phyloP scores from a whole-genome alignment of 768 basidiomycete genomes.

The Leccinum broughii region DNA sequence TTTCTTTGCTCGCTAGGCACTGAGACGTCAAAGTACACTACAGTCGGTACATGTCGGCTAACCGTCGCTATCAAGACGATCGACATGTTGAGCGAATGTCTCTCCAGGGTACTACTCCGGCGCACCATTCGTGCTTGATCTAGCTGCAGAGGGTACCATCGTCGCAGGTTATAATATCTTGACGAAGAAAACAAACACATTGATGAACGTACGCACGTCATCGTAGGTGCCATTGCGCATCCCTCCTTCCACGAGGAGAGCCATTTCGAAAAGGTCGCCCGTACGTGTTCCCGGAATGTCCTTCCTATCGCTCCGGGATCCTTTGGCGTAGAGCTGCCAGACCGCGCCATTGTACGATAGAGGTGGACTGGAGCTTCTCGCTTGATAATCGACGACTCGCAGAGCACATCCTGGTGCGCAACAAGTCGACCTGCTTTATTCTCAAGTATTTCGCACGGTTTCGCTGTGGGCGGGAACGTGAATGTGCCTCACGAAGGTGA shows the following conservation, averaged over 20 bases:
- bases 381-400: too few relatives aligned
- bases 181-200: neutral
- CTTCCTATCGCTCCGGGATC: neutral
- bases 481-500: slow-evolving; percentile 21
- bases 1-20: slow-evolving; percentile 17
- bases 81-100: neutral
- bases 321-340: neutral
- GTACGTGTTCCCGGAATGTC: slow-evolving; percentile 32
- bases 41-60: slow-evolving; percentile 39
- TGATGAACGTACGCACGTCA: neutral
- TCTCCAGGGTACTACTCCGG: slow-evolving; percentile 58
- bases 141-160: slow-evolving; percentile 43
- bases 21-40: slow-evolving; percentile 39
- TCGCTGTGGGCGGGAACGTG: slow-evolving; percentile 19
- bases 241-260: slow-evolving; percentile 52
- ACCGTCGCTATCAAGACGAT: too few relatives aligned
- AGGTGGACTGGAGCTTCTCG: too few relatives aligned
- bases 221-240: slow-evolving; percentile 49
- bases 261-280: slow-evolving; percentile 48
- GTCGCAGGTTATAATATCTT: slow-evolving; percentile 39
- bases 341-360: too few relatives aligned
- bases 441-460: slow-evolving; percentile 20
- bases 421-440: slow-evolving; percentile 19
- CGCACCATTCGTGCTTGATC: slow-evolving; percentile 47
- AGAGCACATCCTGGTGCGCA: too few relatives aligned